A percentile compares a stretch with the other conserved stretches of the same genome.
phyloP scores from a whole-genome alignment of 2,329 filamentous ascomycete species.

The Colletotrichum lindemuthianum region DNA sequence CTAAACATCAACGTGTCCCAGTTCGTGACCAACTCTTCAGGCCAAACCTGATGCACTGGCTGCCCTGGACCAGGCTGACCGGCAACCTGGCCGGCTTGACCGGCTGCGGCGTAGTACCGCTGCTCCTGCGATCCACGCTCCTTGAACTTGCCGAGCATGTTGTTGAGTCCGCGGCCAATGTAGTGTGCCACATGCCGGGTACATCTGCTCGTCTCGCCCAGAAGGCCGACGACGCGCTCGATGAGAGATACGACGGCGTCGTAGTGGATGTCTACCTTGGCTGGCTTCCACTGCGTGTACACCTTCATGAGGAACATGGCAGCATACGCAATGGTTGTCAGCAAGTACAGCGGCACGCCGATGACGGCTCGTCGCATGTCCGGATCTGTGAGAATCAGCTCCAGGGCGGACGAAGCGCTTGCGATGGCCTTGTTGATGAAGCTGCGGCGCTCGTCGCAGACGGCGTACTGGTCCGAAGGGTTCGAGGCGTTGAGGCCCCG shows the following conservation, averaged over 20 bases:
- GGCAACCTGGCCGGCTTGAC: conserved; percentile 4
- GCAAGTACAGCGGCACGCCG: conserved; percentile 45
- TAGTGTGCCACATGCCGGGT: conserved; percentile 44
- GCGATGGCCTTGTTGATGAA: conserved; percentile 53
- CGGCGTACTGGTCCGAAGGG: conserved; percentile 48
- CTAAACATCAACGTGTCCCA: conserved; percentile 44
- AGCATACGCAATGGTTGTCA: conserved; percentile 46
- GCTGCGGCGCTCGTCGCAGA: conserved; percentile 56
- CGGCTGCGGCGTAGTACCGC: conserved; percentile 4
- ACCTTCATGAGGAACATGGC: conserved; percentile 47
- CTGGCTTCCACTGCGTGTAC: conserved; percentile 43
- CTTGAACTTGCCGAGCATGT: conserved; percentile 44
- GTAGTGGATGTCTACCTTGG: conserved; percentile 42
- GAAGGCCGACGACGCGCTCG: conserved; percentile 40
- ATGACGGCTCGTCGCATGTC: conserved; percentile 45
- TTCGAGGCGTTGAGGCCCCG: conserved; percentile 43
- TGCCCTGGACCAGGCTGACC: conserved; percentile 7
- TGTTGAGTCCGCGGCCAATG: conserved; percentile 42
- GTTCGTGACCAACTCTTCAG: conserved; percentile 31
- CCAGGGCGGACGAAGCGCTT: conserved; percentile 44
- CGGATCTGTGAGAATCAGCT: conserved; percentile 43
- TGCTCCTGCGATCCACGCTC: conserved; percentile 33
- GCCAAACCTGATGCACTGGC: conserved; percentile 13
- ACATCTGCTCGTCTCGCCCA: conserved; percentile 41
- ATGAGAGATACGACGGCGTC: conserved; percentile 44